Percentiles rank a stretch among this genome's conserved stretches.
Conservation (phyloP, 768 basidiomycete genomes). For the Kwoniella bestiolae region DNA sequence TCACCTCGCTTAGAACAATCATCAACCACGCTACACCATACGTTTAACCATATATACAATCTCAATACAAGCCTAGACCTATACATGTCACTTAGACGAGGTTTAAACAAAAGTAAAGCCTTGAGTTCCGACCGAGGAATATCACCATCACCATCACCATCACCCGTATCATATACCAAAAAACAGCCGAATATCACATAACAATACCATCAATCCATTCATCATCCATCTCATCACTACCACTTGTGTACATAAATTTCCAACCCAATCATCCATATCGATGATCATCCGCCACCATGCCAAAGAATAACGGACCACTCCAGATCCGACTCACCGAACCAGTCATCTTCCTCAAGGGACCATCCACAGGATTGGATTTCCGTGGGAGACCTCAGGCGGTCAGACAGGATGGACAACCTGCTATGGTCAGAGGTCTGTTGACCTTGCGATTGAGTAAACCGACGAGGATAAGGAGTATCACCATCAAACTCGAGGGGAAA, state of each 20-base stretch:
- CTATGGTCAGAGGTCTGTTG: conserved; percentile 70
- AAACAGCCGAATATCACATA: not conserved
- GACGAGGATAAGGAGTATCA: conserved; percentile 82
- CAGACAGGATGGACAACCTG: conserved; percentile 61
- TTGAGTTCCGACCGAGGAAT: not conserved
- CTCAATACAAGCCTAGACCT: not conserved
- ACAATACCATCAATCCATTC: not conserved
- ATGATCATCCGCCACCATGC: conserved; percentile 30
- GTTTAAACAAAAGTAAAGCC: not conserved
- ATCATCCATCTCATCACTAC: not conserved
- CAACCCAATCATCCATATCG: not conserved
- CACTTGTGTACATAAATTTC: not conserved
- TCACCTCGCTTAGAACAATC: not conserved
- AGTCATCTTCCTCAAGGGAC: conserved; percentile 69
- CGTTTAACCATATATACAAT: too few species aligned
- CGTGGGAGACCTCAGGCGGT: conserved; percentile 53
- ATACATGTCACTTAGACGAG: not conserved
- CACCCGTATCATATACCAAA: not conserved
- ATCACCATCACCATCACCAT: too few species aligned
- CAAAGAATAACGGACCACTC: conserved; percentile 43
- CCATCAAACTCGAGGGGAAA: conserved; percentile 75
- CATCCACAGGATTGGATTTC: conserved; percentile 56
- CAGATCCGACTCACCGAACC: conserved; percentile 72
- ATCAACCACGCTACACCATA: not conserved
- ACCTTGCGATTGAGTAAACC: conserved; percentile 72